Conservation (phyloP, 768 basidiomycete genomes). For the Mycena metata region DNA sequence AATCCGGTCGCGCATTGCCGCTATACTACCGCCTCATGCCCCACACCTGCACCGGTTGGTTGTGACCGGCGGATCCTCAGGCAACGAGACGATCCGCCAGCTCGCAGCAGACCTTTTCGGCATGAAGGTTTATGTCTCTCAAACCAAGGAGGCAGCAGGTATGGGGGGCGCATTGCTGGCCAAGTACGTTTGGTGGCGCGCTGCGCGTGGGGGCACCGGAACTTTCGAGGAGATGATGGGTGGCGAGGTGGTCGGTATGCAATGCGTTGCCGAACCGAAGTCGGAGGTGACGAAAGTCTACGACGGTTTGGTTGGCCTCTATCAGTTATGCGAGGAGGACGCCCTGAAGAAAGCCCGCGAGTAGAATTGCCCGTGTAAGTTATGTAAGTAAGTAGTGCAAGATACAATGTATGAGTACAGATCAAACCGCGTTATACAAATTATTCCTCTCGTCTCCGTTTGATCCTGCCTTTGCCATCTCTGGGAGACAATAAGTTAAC, state of each 20-base stretch:
- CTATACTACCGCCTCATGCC: conserved; percentile 72
- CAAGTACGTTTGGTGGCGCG: conserved; percentile 78
- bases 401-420: conserved; percentile 6
- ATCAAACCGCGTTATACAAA: neutral
- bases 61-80: conserved; percentile 83
- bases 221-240: conserved; percentile 77
- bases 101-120: conserved; percentile 84
- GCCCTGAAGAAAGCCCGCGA: conserved; percentile 49
- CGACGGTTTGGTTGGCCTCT: conserved; percentile 64
- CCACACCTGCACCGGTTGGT: conserved; percentile 75
- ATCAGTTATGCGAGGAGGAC: conserved; percentile 69
- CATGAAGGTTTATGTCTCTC: conserved; percentile 79
- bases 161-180: conserved; percentile 81
- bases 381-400: conserved; percentile 13
- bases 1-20: conserved; percentile 77
- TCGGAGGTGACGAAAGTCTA: conserved; percentile 63
- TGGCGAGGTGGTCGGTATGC: conserved; percentile 64
- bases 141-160: conserved; percentile 77
- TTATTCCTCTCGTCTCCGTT: conserved; percentile 56
- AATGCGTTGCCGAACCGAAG: conserved; percentile 72
- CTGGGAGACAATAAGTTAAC: conserved; percentile 43
- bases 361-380: conserved; percentile 5
- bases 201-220: conserved; percentile 55
- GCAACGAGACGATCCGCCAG: conserved; percentile 79
- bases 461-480: conserved; percentile 63